phyloP scores from a whole-genome alignment of 1,284 basidiomycete species.

The Dichomitus squalens region DNA sequence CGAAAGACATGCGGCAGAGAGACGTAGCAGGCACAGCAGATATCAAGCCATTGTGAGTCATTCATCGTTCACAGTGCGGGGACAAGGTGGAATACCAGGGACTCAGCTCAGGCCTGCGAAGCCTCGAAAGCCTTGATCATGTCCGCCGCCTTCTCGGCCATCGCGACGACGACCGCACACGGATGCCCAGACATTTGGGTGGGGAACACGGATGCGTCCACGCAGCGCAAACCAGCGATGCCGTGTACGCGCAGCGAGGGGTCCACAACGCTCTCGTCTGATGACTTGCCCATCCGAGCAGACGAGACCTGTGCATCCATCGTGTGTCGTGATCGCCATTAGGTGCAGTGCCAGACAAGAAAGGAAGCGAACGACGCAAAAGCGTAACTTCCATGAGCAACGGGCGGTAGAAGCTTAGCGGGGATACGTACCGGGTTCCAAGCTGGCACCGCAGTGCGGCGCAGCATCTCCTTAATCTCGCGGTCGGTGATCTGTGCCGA shows the following conservation, averaged over 20 bases:
- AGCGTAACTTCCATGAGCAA: too few species aligned
- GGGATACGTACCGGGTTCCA: neutral
- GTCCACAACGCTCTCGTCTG: slow-evolving; percentile 20
- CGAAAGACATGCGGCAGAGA: too few species aligned
- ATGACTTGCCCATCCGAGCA: slow-evolving; percentile 19
- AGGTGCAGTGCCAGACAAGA: neutral
- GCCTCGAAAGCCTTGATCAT: slow-evolving; percentile 25
- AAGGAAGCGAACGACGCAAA: neutral
- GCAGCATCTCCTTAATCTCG: neutral
- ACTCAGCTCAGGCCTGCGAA: too few species aligned
- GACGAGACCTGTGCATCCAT: slow-evolving; percentile 17
- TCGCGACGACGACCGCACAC: slow-evolving; percentile 26
- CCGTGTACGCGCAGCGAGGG: slow-evolving; percentile 34
- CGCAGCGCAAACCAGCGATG: slow-evolving; percentile 39
- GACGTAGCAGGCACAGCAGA: too few species aligned
- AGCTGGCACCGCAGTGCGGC: neutral
- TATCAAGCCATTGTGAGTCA: too few species aligned
- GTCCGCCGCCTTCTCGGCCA: slow-evolving; percentile 31
- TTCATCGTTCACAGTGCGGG: too few species aligned
- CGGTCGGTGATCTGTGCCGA: neutral
- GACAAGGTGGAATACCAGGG: too few species aligned
- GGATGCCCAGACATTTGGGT: slow-evolving; percentile 31
- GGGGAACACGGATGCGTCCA: slow-evolving; percentile 43
- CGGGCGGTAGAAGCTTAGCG: too few species aligned
- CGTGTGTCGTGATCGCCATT: neutral